Evolutionary conservation across 768 basidiomycete species (phyloP), one percentile per base, ranked within the genome.

Genomic region (Amanita pallidorosea): DNA sequence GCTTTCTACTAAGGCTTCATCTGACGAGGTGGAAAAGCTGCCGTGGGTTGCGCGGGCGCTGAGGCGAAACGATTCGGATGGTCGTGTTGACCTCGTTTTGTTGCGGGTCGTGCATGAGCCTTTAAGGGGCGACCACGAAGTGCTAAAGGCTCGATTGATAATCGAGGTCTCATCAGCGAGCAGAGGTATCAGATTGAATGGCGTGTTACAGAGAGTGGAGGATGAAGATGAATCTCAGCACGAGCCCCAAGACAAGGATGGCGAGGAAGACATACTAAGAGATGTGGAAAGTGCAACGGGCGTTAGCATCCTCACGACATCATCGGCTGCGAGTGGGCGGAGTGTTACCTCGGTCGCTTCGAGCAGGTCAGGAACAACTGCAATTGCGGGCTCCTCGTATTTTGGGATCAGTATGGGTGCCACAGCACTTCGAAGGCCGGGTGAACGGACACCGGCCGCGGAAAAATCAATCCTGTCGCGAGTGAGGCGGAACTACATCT

Each of bases 401-500:
- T 20, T 41, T 15, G 36, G 15, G 17, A 17, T 25, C 15, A 40
- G 49, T 38, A 20, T 29, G 2, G 27, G 17, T 27, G 9, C 15
- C 11, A 9, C n/a, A 33, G 13, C 13, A n/a, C 50, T 65, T 38
- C 65, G 77, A 7, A 57, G 67, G 4, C 65, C 61, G 18, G 61
- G 65, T 27, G 62, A 79, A 63, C 56, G 84, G 67, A 63, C 80
- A 63, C 67, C 77, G 5, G 77, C 77, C 1, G 85, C 80, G 5
- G 84, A 90, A 55, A 90, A 92, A 63, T 80, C 84, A 3, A 86
- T 98, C n/a, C 61, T 88, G 13, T 82, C 88, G 5, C 74, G 92
- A 55, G 88, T 97, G 18, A 79, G 83, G 60, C 75, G 96, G 53
- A 95, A 89, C 63, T 99, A 99, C 60, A 97, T 98, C 48, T 97